Evolutionary conservation across 805 yeast species (phyloP), one percentile per base, ranked within the genome.

Genomic region (Starmerella apis): DNA sequence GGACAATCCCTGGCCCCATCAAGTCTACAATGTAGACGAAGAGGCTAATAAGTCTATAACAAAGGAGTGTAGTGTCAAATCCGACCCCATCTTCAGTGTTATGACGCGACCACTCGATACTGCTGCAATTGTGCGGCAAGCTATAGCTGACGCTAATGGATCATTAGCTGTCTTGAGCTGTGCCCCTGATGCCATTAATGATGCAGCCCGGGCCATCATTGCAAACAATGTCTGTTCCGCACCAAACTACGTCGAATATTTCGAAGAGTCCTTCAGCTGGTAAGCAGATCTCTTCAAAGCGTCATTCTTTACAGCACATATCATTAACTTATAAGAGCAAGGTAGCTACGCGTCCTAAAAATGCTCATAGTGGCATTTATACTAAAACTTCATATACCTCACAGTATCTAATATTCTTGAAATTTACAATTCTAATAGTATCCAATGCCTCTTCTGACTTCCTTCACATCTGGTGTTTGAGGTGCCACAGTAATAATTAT

Each of bases 231-330:
- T 80, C 22, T 64, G 64, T 11, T 54, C 65, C 20, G 63, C 70
- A 24, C 65, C 67, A 3, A 68, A 71, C 37, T 68, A 82, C 43
- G 72, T 83, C 18, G 86, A 81, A 51, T 77, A 77, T 60, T 77
- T 71, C 60, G 90, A 83, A 61, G 86, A 81, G 61, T 67, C 80
- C 42, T 86, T 81, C 64, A 70, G 74, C 18, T 83, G 43, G 43
- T 38, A 24, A 38, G 4, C 16, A n/a, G n/a, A n/a, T n/a, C n/a
- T n/a, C 11, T 27, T 27, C 30, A 27, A 8, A 11, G 8, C 30
- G 11, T 9, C 30, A 11, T 27, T 27, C 30, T 27, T 27, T 27
- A 27, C 30, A n/a, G n/a, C n/a, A n/a, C n/a, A 11, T 11, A 27
- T 27, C 30, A 27, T 27, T 27, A 27, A 27, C 8, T 27, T 27